phyloP scores from a whole-genome alignment of 2,329 filamentous ascomycete species.

The Chaetomiaceae sp. region DNA sequence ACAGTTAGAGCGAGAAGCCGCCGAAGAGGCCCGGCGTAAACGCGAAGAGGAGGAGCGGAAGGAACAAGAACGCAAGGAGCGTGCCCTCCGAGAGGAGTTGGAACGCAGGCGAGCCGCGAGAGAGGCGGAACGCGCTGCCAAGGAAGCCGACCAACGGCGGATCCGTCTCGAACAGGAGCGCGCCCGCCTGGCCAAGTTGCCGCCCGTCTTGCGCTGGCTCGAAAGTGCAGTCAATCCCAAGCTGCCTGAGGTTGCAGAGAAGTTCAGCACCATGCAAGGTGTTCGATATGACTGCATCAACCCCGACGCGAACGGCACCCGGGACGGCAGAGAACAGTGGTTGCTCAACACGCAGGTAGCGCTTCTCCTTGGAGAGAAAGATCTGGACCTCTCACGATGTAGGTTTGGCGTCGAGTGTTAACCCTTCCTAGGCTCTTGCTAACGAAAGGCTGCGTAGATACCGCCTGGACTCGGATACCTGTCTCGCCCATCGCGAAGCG shows the following conservation, averaged over 20 bases:
- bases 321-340: constrained; percentile 61
- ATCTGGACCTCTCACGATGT: constrained; percentile 57
- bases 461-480: constrained; percentile 54
- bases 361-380: constrained; percentile 60
- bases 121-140: constrained; percentile 42
- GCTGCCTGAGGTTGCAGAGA: constrained; percentile 45
- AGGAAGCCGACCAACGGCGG: constrained; percentile 49
- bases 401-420: constrained; percentile 31
- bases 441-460: constrained; percentile 42
- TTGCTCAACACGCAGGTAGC: constrained; percentile 61
- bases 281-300: constrained; percentile 62
- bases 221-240: constrained; percentile 50
- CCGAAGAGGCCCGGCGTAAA: constrained; percentile 35
- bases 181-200: constrained; percentile 52
- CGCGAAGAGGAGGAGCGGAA: constrained; percentile 50
- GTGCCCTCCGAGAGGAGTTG: constrained; percentile 46
- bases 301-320: constrained; percentile 47
- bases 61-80: constrained; percentile 50
- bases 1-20: constrained; percentile 32
- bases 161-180: constrained; percentile 53
- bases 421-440: constrained; percentile 2
- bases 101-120: constrained; percentile 39
- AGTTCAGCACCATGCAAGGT: constrained; percentile 55
- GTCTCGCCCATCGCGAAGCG: constrained; percentile 52
- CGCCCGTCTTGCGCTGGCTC: constrained; percentile 59